Base-by-base conservation (phyloP, 2,329 filamentous ascomycete species). In the Aspergillus sp. region DNA sequence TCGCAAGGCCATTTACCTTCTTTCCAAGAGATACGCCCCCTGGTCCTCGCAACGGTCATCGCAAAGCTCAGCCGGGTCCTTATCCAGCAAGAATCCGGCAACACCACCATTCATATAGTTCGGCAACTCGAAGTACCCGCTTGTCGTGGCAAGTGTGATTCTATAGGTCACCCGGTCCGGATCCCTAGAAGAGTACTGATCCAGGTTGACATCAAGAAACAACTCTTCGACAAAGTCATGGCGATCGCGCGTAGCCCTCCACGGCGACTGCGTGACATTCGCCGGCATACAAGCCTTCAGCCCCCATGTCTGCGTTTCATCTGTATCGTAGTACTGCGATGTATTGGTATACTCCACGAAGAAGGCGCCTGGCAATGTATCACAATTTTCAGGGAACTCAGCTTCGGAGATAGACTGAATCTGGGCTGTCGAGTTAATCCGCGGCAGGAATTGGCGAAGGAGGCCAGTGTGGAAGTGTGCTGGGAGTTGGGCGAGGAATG, bases 101-200 rank as follows among this genome's bases (percentile, higher is more conserved):
- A 45, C 33, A 4, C 58, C 56, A 15, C 59, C 57, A 39, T 72
- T 73, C 54, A 64, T 58, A 54, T 69, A 66, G 49, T 66, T 72
- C 9, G 70, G 70, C 9, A 72, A 55, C 60, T 71, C 70, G 51
- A 74, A 74, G 41, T 69, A 72, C 1, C 71, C 71, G 8, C 64
- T 64, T 6, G 70, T 73, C 11, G 68, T 73, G 27, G 65, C 58
- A 17, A 72, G 46, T 1, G 59, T 67, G 13, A 72, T 53, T 44
- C 64, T 59, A 56, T 63, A 67, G 13, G 63, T 45, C 4, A 13
- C 40, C 9, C 37, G 42, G 11, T 24, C 22, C 12, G 0, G 8
- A 5, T 9, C 7, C 19, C 4, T 13, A 9, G 13, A n/a, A 51
- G 2, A 3, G 20, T 49, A 39, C 7, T 27, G 7, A 5, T 39